Evolutionary conservation across 2,329 filamentous ascomycete species (phyloP).

Genomic region (Penicillium sp.): DNA sequence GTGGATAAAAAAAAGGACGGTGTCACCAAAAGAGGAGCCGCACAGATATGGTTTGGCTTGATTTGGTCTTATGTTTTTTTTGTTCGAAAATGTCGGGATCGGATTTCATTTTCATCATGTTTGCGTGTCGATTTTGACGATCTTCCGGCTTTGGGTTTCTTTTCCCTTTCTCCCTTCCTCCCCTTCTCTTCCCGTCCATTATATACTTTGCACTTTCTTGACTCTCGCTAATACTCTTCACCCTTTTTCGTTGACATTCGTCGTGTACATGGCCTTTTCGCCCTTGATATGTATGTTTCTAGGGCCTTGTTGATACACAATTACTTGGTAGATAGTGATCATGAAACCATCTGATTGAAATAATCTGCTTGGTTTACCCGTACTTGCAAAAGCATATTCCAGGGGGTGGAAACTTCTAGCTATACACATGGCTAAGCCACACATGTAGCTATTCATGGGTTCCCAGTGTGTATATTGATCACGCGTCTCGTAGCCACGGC

Average conservation of each 20-base stretch:
- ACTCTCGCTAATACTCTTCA: constrained; percentile 16
- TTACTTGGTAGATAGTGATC: constrained; percentile 2
- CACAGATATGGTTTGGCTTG: constrained; percentile 13
- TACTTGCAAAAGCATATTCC: too few relatives aligned
- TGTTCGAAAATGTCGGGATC: constrained; percentile 13
- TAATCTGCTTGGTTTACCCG: too few relatives aligned
- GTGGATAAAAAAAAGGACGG: constrained; percentile 25
- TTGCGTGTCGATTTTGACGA: constrained; percentile 2
- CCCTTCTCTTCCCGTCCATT: constrained; percentile 3
- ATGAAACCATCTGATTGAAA: too few relatives aligned
- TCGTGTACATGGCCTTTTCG: constrained; percentile 17
- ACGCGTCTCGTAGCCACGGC: too few relatives aligned
- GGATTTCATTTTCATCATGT: too few relatives aligned
- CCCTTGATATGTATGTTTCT: constrained; percentile 4
- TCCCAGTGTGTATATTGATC: too few relatives aligned
- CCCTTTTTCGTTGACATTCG: constrained; percentile 1
- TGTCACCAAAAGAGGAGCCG: constrained; percentile 9
- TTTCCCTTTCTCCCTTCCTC: constrained; percentile 6
- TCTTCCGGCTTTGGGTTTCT: constrained; percentile 10
- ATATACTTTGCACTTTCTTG: constrained; percentile 21
- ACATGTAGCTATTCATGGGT: too few relatives aligned
- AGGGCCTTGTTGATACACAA: constrained; percentile 16
- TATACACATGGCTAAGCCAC: too few relatives aligned
- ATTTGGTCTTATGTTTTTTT: constrained; percentile 3
- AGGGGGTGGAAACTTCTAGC: too few relatives aligned